Evolutionary conservation across 768 basidiomycete genomes (phyloP).

Genomic region (Suillus sp.): DNA sequence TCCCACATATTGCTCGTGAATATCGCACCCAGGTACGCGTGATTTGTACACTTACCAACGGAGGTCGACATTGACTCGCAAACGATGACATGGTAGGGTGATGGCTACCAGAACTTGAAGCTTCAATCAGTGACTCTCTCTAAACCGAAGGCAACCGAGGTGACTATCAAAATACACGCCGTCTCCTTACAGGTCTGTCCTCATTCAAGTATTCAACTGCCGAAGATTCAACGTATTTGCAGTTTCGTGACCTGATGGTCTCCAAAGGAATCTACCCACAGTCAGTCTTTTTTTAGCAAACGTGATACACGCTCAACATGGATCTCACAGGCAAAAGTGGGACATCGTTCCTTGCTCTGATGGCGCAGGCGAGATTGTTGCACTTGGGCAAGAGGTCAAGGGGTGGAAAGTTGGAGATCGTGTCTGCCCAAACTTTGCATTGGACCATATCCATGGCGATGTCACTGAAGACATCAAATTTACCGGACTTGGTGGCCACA

Average conservation of each 20-base stretch:
- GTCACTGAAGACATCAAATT: slow-evolving; percentile 34
- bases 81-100: slow-evolving; percentile 20
- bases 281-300: slow-evolving; percentile 27
- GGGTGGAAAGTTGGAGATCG: slow-evolving; percentile 58
- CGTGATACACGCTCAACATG: slow-evolving; percentile 36
- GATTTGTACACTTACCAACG: background rate
- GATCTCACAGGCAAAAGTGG: slow-evolving; percentile 23
- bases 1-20: slow-evolving; percentile 19
- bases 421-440: slow-evolving; percentile 54
- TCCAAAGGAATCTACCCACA: slow-evolving; percentile 41
- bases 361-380: slow-evolving; percentile 58
- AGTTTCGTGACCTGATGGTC: slow-evolving; percentile 56
- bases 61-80: background rate
- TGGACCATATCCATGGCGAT: slow-evolving; percentile 52
- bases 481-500: slow-evolving; percentile 47
- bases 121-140: slow-evolving; percentile 29
- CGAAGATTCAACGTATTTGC: background rate
- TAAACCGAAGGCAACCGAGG: slow-evolving; percentile 46
- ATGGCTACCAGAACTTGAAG: slow-evolving; percentile 31
- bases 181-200: slow-evolving; percentile 52
- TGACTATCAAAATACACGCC: slow-evolving; percentile 56
- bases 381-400: slow-evolving; percentile 41
- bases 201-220: too few relatives aligned
- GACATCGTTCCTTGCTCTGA: slow-evolving; percentile 45
- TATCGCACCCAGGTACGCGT: slow-evolving; percentile 20